Percentiles rank a stretch among this genome's conserved stretches.
phyloP scores from a whole-genome alignment of 2,329 filamentous ascomycete species.

The Tolypocladium capitatum region DNA sequence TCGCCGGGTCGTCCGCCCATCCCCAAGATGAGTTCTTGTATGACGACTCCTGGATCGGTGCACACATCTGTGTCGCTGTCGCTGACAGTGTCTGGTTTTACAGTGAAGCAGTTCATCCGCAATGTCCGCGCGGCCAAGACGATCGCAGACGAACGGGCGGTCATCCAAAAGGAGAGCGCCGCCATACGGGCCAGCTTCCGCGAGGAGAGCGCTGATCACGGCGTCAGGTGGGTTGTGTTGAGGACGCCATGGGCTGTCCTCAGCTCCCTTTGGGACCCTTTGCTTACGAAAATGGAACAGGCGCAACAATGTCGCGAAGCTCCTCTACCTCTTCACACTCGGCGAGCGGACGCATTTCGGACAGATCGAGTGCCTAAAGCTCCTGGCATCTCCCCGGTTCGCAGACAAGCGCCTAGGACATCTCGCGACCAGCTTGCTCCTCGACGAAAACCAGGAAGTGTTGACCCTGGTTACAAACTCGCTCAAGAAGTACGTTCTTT shows the following conservation, averaged over 20 bases:
- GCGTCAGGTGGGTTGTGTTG: conserved; percentile 54
- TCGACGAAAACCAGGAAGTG: conserved; percentile 98
- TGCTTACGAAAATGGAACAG: conserved; percentile 28
- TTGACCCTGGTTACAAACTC: conserved; percentile 95
- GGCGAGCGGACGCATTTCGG: conserved; percentile 97
- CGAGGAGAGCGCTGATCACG: conserved; percentile 88
- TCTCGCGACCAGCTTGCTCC: conserved; percentile 83
- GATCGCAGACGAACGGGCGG: conserved; percentile 94
- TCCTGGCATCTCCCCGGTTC: conserved; percentile 90
- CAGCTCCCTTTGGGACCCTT: neutral
- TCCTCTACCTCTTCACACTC: conserved; percentile 94
- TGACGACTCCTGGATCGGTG: conserved; percentile 5
- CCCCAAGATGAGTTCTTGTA: conserved; percentile 25
- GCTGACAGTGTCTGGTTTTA: neutral
- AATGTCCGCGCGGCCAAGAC: conserved; percentile 98
- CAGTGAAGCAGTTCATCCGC: conserved; percentile 99
- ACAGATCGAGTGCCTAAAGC: conserved; percentile 97
- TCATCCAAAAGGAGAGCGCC: conserved; percentile 98
- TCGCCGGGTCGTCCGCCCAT: neutral
- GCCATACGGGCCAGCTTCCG: conserved; percentile 95
- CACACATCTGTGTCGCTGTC: neutral
- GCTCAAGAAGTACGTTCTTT: conserved; percentile 64
- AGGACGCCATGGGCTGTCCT: neutral
- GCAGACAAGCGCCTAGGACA: conserved; percentile 96
- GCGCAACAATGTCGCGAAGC: conserved; percentile 97